Evolutionary conservation across 805 yeast genomes (phyloP).

Genomic region (Blastobotrys muscicola): DNA sequence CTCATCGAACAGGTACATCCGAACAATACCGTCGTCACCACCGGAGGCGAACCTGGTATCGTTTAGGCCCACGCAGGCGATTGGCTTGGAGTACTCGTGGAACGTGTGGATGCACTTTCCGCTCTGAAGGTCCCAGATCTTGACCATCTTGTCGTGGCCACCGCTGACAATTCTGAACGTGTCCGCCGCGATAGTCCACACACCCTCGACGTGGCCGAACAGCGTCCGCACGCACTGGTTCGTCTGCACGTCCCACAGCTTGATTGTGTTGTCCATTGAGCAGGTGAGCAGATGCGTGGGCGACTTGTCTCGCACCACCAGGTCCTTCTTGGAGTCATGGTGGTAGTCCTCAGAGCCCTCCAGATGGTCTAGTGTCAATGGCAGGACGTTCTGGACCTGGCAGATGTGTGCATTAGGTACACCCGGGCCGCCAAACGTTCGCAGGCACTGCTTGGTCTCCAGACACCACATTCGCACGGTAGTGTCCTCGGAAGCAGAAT

Average conservation of each 20-base stretch:
- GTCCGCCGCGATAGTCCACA: constrained; percentile 95
- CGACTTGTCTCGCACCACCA: background rate
- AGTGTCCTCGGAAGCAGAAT: constrained; percentile 84
- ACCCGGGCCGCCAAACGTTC: constrained; percentile 59
- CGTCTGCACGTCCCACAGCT: constrained; percentile 79
- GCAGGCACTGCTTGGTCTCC: constrained; percentile 64
- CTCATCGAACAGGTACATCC: constrained; percentile 66
- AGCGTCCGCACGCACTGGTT: constrained; percentile 89
- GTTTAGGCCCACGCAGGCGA: constrained; percentile 64
- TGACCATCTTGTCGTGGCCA: constrained; percentile 82
- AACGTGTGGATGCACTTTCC: constrained; percentile 93
- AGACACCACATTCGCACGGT: constrained; percentile 95
- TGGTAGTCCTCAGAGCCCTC: constrained; percentile 29
- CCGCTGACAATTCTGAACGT: constrained; percentile 91
- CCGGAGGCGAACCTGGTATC: constrained; percentile 89
- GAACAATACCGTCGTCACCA: constrained; percentile 79
- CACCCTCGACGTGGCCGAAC: constrained; percentile 97
- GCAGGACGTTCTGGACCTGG: constrained; percentile 87
- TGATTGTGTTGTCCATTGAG: constrained; percentile 86
- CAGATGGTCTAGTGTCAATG: constrained; percentile 62
- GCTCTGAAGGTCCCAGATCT: constrained; percentile 92
- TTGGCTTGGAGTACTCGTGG: constrained; percentile 55
- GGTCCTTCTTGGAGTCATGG: background rate
- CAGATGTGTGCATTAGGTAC: constrained; percentile 61
- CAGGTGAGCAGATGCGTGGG: constrained; percentile 85